Percentiles rank a stretch among this genome's conserved stretches.
These are phyloP conservation scores for Solanum boliviense DNA, from an alignment of 257 asterid genomes.

Conservation along the genomic window DNA sequence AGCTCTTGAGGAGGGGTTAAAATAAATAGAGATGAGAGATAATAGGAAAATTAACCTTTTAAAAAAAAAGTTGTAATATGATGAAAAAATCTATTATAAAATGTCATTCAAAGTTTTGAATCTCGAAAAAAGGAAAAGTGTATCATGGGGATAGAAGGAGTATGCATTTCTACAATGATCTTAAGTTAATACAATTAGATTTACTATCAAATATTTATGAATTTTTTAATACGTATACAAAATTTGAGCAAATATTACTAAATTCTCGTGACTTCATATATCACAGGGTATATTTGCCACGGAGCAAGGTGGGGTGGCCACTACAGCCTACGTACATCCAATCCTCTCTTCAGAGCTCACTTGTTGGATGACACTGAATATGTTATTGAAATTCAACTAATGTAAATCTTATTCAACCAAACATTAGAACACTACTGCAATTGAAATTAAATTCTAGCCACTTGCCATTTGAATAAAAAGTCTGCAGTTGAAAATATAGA, in stretches of 20 bases:
- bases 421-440: background rate
- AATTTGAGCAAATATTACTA: background rate
- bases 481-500: background rate
- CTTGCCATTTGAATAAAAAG: background rate
- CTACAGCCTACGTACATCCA: no score
- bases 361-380: no score
- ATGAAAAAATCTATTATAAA: no score
- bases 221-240: background rate
- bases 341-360: background rate
- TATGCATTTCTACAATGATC: background rate
- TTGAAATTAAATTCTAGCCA: background rate
- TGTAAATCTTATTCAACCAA: background rate
- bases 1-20: no score
- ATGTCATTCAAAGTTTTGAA: background rate
- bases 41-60: no score
- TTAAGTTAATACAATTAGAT: background rate
- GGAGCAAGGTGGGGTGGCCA: background rate
- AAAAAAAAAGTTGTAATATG: no score
- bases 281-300: background rate
- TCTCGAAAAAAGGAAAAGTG: background rate
- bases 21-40: no score
- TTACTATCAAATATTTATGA: background rate
- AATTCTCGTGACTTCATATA: no score
- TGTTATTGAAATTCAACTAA: background rate
- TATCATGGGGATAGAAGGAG: background rate